A percentile compares a stretch with the other conserved stretches of the same genome.
These are phyloP conservation scores for Colletotrichum sidae DNA, from an alignment of 2,329 filamentous ascomycete species.

Conservation along the genomic window DNA sequence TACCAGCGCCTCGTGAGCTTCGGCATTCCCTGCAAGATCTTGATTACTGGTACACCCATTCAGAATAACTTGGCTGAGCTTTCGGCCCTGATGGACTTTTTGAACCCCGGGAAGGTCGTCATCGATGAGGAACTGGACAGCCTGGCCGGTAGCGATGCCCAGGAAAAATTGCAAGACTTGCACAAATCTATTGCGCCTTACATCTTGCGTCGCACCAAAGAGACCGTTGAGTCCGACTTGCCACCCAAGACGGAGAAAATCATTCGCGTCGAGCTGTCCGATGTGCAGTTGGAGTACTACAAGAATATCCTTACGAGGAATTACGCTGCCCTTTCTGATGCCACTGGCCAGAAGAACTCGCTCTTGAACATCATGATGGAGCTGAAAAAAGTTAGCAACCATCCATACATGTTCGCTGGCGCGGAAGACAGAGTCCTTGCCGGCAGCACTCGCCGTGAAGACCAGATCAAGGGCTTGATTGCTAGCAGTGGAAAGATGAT, in stretches of 20 bases:
- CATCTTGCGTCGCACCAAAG: slow-evolving; percentile 95
- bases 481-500: slow-evolving; percentile 99
- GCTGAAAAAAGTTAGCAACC: slow-evolving; percentile 98
- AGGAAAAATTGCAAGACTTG: slow-evolving; percentile 86
- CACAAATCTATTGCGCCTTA: slow-evolving; percentile 91
- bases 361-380: slow-evolving; percentile 99
- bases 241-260: slow-evolving; percentile 99
- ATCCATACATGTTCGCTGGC: slow-evolving; percentile 97
- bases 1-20: slow-evolving; percentile 89
- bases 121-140: slow-evolving; percentile 92
- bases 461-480: slow-evolving; percentile 91
- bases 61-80: slow-evolving; percentile 97
- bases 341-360: slow-evolving; percentile 92
- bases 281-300: slow-evolving; percentile 97
- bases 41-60: slow-evolving; percentile 97
- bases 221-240: slow-evolving; percentile 95
- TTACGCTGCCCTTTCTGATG: slow-evolving; percentile 93
- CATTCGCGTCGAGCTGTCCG: slow-evolving; percentile 95
- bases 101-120: slow-evolving; percentile 92
- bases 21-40: slow-evolving; percentile 85
- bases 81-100: slow-evolving; percentile 91
- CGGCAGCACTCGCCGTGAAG: slow-evolving; percentile 84
- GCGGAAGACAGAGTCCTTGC: slow-evolving; percentile 90
- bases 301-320: slow-evolving; percentile 98
- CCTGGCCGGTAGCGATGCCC: slow-evolving; percentile 81